Base-by-base conservation (phyloP, 495 filamentous ascomycete genomes). In the Aspergillus egyptiacus region DNA sequence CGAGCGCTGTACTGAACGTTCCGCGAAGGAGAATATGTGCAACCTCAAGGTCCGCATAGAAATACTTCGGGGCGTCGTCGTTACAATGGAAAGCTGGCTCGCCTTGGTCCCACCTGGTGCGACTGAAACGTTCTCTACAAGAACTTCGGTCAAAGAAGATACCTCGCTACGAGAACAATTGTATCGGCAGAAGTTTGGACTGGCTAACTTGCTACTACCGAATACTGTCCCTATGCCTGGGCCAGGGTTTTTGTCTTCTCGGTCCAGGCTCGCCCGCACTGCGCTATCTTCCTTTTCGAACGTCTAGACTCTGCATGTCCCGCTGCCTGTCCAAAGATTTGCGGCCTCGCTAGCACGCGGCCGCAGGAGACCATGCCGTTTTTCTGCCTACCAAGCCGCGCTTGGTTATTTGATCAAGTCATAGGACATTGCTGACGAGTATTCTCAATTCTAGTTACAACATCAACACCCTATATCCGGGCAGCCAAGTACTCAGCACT, bases 401-500 rank as follows among this genome's bases (percentile, higher is more conserved):
- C n/a, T 48, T 28, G 31, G 18, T 23, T 36, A 23, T 20, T 31
- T 25, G 15, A 28, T 41, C 22, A 15, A 46, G 31, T 36, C 28
- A 24, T 45, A 25, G 39, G 25, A 2, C 18, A 28, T 34, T 35
- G 30, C 46, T 54, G 39, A 54, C 39, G 7, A 37, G 37, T 44
- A 42, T 53, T 51, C 35, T 51, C 48, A 5, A 44, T 44, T 50
- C 50, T 63, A 74, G 62, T 62, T 62, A 56, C 69, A 60, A 49
- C 61, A 70, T 55, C 56, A 45, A 48, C 46, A 48, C 24, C 11
- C 48, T 36, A 60, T 49, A 44, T 56, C 60, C 46, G 57, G 50
- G 27, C 62, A 56, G 46, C 56, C 52, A 32, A 54, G 58, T 41
- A 50, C 66, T 36, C 67, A 71, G 30, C 68, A 65, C 28, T 62